Evolutionary conservation across 2,329 filamentous ascomycete species (phyloP), one percentile per base, ranked within the genome.

Genomic region (Amauroascus niger): DNA sequence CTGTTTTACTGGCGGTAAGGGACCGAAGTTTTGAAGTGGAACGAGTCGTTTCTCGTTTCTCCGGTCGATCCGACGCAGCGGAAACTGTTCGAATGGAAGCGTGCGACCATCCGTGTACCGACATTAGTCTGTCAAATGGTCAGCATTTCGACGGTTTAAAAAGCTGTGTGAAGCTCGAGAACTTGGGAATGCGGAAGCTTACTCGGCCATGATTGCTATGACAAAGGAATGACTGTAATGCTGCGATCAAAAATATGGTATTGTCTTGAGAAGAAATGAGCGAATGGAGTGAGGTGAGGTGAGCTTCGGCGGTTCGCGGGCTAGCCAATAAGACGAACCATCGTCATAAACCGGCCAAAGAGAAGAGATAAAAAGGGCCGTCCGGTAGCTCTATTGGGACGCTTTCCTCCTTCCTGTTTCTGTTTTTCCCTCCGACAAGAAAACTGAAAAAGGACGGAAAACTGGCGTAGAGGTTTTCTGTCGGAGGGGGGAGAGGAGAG

Each of bases 1-100:
- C 63, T 18, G 65, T 64, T 56, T 65, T 65, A 44, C 66, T 66
- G 40, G 69, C 65, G 20, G 68, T 67, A 67, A 20, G 52, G 16
- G 47, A 44, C 4, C 50, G 50, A 22, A 40, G 16, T 16, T 49
- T 53, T n/a, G 41, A 37, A n/a, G 68, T 67, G 24, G 69, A 71
- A 39, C 39, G 52, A 6, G 48, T 22, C 35, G n/a, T n/a, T n/a
- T 49, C 54, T 52, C 48, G 47, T 52, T 58, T 58, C 43, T 56
- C 40, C 6, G 45, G 32, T 11, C 46, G 54, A 18, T 56, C 54
- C n/a, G 54, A 47, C 11, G 52, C 45, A 11, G 47, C 30, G 51
- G 54, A 52, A 32, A 37, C 33, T 5, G 51, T 28, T 24, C 54
- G 54, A 45, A 46, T 41, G n/a, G 44, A 52, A 39, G 50, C 32